Percentiles rank a stretch among this genome's conserved stretches.
Evolutionary conservation across 2,329 filamentous ascomycete species (phyloP).

Genomic region (Hymenoscyphus repandus): DNA sequence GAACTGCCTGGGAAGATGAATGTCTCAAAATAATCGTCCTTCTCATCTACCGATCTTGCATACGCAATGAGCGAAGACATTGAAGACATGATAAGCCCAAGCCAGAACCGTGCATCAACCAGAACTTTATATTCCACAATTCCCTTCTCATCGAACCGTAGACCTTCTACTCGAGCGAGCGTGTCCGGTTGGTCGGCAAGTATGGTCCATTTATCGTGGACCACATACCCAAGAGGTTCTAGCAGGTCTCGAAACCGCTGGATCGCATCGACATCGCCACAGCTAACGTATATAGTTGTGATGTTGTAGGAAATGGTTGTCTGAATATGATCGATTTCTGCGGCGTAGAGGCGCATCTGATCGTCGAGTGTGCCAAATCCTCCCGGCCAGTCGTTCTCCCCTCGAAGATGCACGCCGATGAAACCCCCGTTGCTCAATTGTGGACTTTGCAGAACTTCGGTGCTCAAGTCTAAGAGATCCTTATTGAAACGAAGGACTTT

Average conservation of each 20-base stretch:
- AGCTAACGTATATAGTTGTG: constrained; percentile 11
- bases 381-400: constrained; percentile 14
- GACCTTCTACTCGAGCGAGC: constrained; percentile 2
- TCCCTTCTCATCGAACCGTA: constrained; percentile 15
- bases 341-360: constrained; percentile 8
- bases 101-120: constrained; percentile 11
- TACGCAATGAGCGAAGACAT: constrained; percentile 14
- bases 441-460: constrained; percentile 5
- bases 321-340: constrained; percentile 7
- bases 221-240: constrained; percentile 7
- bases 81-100: constrained; percentile 9
- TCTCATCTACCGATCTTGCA: constrained; percentile 8
- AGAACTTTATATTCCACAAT: constrained; percentile 14
- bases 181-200: constrained; percentile 1
- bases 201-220: constrained; percentile 12
- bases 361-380: constrained; percentile 3
- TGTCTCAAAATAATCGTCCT: constrained; percentile 9
- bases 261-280: constrained; percentile 8
- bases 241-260: constrained; percentile 8
- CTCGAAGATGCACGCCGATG: constrained; percentile 14
- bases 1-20: constrained; percentile 10
- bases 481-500: constrained; percentile 12
- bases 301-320: neutral
- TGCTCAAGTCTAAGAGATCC: constrained; percentile 5
- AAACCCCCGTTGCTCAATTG: constrained; percentile 6